phyloP scores from a whole-genome alignment of 164 flowering plant species.

The Piper betle region DNA sequence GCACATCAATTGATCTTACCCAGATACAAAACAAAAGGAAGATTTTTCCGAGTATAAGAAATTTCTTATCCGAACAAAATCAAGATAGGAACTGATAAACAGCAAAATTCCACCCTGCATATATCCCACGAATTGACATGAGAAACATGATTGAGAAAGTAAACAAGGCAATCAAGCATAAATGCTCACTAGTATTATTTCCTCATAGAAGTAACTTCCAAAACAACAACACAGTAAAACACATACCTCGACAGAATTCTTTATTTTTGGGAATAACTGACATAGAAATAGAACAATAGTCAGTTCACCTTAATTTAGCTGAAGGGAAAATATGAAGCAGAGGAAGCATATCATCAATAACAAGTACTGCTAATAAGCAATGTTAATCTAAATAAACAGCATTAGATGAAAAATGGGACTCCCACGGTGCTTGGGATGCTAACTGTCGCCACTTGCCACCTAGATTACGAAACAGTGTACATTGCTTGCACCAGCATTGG shows the following conservation, averaged over 20 bases:
- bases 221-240: not conserved
- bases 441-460: too few species aligned
- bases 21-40: slow-evolving; percentile 71
- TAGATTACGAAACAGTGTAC: too few species aligned
- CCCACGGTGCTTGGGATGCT: not conserved
- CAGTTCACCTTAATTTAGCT: not conserved
- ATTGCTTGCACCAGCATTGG: too few species aligned
- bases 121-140: not conserved
- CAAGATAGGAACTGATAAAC: slow-evolving; percentile 75
- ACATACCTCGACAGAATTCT: slow-evolving; percentile 66
- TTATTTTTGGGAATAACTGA: slow-evolving; percentile 88
- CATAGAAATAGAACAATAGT: slow-evolving; percentile 7
- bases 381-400: not conserved
- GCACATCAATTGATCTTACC: slow-evolving; percentile 38
- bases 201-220: too few species aligned
- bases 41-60: slow-evolving; percentile 73
- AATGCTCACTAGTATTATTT: not conserved
- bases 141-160: not conserved
- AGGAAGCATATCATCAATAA: not conserved
- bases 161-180: not conserved
- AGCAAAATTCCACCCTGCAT: slow-evolving; percentile 82
- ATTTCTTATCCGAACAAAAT: slow-evolving; percentile 67
- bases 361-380: not conserved
- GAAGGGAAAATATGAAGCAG: not conserved
- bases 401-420: not conserved